Conservation (phyloP, 345 rosid species). For the Cardamine occulta region DNA sequence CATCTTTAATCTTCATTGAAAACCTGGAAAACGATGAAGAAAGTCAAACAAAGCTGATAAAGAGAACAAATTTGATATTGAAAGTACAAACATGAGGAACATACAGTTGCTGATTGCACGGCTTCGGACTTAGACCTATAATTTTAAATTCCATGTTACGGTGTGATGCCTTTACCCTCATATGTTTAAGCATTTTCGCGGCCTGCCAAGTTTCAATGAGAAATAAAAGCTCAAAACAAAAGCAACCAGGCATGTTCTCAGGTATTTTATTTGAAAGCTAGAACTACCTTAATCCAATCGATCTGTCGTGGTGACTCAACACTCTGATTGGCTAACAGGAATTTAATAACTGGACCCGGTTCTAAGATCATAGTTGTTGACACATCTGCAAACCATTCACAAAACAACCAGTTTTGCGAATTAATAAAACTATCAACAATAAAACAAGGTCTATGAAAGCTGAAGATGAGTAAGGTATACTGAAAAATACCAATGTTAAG, state of each 20-base stretch:
- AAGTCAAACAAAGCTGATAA: slow-evolving; percentile 6
- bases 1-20: slow-evolving; percentile 63
- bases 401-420: too few species aligned
- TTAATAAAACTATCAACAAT: slow-evolving; percentile 7
- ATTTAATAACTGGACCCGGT: slow-evolving; percentile 63
- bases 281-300: slow-evolving; percentile 73
- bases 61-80: background rate
- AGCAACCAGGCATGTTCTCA: slow-evolving; percentile 5
- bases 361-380: slow-evolving; percentile 53
- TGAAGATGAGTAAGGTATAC: slow-evolving; percentile 8
- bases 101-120: slow-evolving; percentile 80
- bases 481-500: slow-evolving; percentile 70
- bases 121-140: slow-evolving; percentile 74
- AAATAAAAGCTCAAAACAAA: slow-evolving; percentile 20
- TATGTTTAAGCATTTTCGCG: slow-evolving; percentile 67
- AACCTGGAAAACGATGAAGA: slow-evolving; percentile 55
- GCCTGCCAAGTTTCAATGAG: slow-evolving; percentile 54
- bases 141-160: slow-evolving; percentile 73
- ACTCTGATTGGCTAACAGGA: slow-evolving; percentile 65
- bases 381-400: slow-evolving; percentile 52
- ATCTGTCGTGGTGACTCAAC: slow-evolving; percentile 57
- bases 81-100: slow-evolving; percentile 36
- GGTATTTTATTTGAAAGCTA: slow-evolving; percentile 21
- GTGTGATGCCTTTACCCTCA: slow-evolving; percentile 72
- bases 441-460: slow-evolving; percentile 12